Percentiles rank a stretch among this genome's conserved stretches.
Conservation (phyloP, 2,329 filamentous ascomycete species). For the Amesomyces nigricolor region DNA sequence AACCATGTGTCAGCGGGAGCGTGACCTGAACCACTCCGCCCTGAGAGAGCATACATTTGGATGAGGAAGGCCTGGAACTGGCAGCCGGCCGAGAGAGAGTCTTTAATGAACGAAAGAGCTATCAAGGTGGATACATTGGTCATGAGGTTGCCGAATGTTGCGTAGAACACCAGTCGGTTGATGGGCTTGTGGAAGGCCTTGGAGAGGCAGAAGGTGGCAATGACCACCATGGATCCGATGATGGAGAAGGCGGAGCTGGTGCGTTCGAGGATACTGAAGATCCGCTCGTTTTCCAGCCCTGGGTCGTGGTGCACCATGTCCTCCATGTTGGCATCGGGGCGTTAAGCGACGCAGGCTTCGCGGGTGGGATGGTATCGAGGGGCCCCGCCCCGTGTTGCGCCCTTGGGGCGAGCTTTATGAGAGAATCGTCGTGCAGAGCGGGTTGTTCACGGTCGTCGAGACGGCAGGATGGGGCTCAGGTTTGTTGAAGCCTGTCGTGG, state of each 20-base stretch:
- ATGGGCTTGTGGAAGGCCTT: slow-evolving; percentile 76
- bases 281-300: slow-evolving; percentile 26
- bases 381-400: background rate
- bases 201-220: slow-evolving; percentile 63
- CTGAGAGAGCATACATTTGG: slow-evolving; percentile 59
- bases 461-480: background rate
- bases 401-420: background rate
- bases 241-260: slow-evolving; percentile 66
- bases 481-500: background rate
- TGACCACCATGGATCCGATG: slow-evolving; percentile 64
- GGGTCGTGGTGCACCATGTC: background rate
- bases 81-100: slow-evolving; percentile 49
- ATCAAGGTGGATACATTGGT: slow-evolving; percentile 73
- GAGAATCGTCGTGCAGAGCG: background rate
- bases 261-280: slow-evolving; percentile 60
- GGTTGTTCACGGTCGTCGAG: background rate
- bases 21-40: background rate
- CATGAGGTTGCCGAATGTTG: slow-evolving; percentile 74
- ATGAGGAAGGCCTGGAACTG: slow-evolving; percentile 74
- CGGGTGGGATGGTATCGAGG: background rate
- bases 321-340: slow-evolving; percentile 12
- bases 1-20: slow-evolving; percentile 16
- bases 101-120: slow-evolving; percentile 52
- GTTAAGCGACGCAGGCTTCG: slow-evolving; percentile 2
- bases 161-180: slow-evolving; percentile 78